Evolutionary conservation across 805 yeast genomes (phyloP), one percentile per base, ranked within the genome.

Genomic region (Barnettozyma sp.): DNA sequence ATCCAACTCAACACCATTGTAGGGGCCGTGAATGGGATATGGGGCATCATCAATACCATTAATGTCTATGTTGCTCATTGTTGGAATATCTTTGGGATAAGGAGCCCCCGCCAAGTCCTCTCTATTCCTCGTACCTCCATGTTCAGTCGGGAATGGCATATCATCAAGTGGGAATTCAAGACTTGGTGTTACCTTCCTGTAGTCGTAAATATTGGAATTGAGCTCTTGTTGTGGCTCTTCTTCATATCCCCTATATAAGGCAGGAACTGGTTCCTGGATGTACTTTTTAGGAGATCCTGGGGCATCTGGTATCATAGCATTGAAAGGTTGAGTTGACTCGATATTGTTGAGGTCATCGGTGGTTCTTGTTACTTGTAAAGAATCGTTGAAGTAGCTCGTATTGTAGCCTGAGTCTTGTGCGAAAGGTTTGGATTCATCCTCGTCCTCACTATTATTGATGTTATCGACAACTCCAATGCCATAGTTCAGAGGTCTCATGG

Each of bases 391-490:
- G 18, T 23, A 37, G 7, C 38, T 31, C 3, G 30, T 16, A 7
- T 11, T 28, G 18, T 28, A 35, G 10, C 30, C 33, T 10, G 22
- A 24, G 9, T 44, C 52, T 34, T 33, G 39, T 13, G 41, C 48
- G 33, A 47, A 43, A 15, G 48, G 47, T 4, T 35, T 38, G 12
- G 42, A 30, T 26, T 45, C 48, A 10, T 40, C 41, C 16, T 44
- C 46, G 3, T 44, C 45, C n/a, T 42, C 48, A 2, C 45, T 42
- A 5, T 38, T 35, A 18, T 42, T 43, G 21, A 27, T 18, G 12
- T 39, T 47, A 39, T 49, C 56, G 18, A 52, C 53, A 1, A 53
- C 50, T 3, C 58, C 58, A 30, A 45, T 46, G 0, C 45, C 56
- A 35, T 47, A 52, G 26, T 31, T 46, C 33, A 52, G 29, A 2